These are phyloP conservation scores for Ophiostoma quercus DNA, from an alignment of 2,329 filamentous ascomycete species.

Conservation along the genomic window DNA sequence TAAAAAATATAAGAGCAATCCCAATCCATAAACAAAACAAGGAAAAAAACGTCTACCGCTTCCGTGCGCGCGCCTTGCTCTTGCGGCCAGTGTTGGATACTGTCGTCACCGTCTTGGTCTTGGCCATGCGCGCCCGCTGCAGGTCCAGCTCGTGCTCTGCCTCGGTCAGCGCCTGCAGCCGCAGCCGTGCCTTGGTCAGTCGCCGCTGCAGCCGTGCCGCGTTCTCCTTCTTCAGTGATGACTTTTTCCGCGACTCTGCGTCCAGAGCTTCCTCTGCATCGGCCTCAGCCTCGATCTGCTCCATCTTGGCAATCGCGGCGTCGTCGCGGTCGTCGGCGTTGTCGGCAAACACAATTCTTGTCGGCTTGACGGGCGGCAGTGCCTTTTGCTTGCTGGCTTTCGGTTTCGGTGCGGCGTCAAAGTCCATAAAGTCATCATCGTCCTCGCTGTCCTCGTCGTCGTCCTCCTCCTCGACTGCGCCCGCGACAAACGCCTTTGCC, in stretches of 20 bases:
- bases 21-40: background rate
- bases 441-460: constrained; percentile 34
- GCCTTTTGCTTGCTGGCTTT: constrained; percentile 24
- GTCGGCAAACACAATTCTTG: constrained; percentile 51
- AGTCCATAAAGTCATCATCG: constrained; percentile 28
- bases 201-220: constrained; percentile 45
- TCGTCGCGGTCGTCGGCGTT: constrained; percentile 38
- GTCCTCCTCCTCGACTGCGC: constrained; percentile 30
- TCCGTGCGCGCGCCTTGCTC: constrained; percentile 58
- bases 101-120: constrained; percentile 56
- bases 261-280: constrained; percentile 32
- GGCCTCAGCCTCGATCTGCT: constrained; percentile 32
- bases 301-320: constrained; percentile 32
- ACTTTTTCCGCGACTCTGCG: constrained; percentile 21
- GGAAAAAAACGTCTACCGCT: constrained; percentile 42
- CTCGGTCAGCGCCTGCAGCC: constrained; percentile 31
- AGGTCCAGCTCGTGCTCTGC: constrained; percentile 54
- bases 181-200: constrained; percentile 36
- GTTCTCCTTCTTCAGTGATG: constrained; percentile 38
- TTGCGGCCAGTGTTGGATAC: constrained; percentile 57
- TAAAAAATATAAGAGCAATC: background rate
- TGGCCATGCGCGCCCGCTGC: constrained; percentile 59
- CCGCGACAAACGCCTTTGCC: constrained; percentile 35
- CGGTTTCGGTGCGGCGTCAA: constrained; percentile 15
- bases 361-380: constrained; percentile 26